Evolutionary conservation across 345 rosid species (phyloP), one percentile per base, ranked within the genome.

Genomic region (Melaleuca quinquenervia): DNA sequence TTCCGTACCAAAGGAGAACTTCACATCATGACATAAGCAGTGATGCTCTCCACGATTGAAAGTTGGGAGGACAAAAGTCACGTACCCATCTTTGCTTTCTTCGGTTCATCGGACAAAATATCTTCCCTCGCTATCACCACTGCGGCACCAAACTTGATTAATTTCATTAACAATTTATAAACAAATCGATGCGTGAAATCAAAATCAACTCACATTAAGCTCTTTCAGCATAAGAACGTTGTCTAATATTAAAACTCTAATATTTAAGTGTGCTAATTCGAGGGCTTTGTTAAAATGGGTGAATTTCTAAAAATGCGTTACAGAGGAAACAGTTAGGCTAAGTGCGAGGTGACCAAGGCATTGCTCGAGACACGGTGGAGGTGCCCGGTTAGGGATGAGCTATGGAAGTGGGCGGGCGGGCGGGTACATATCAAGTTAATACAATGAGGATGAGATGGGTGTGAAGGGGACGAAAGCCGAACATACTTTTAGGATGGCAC

Each of bases 381-480:
- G 41, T 14, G 41, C 12, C 21, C 41, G 16, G 20, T 27, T 27
- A 14, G 1, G 16, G 75, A 62, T 1, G 2, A 62, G 20, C 74
- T 41, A 62, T 14, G 74, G 74, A 62, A 62, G 75, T 14, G n/a
- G n/a, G n/a, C n/a, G n/a, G n/a, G n/a, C n/a, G 41, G 4, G 41
- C 29, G 2, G 11, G 74, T 16, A 27, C 13, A 7, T 14, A 62
- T 6, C 20, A 27, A 27, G 20, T 14, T 14, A 27, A 9, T 62
- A 8, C 21, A 2, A 27, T 13, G 16, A 27, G 4, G 5, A 2
- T 13, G 20, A 62, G 41, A 62, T 62, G 41, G 1, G 41, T 10
- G 16, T 3, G 3, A 3, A 29, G 20, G 5, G 8, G 2, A 62
- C 9, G 7, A 14, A 10, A 27, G 1, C 5, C 8, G 20, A 0